phyloP scores from a whole-genome alignment of 345 rosid species.

The Sonneratia alba region DNA sequence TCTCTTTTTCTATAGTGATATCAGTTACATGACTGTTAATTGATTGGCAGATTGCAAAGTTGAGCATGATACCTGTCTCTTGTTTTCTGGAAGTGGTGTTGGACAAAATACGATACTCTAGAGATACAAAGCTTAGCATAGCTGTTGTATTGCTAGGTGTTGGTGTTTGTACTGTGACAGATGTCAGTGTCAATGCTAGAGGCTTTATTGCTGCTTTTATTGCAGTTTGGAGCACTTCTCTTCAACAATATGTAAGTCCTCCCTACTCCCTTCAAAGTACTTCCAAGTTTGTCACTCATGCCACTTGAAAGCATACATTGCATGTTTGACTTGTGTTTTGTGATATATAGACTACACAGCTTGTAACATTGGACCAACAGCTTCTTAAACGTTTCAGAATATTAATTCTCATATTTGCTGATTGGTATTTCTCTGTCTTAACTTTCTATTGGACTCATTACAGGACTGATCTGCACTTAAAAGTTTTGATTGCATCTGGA shows the following conservation, averaged over 20 bases:
- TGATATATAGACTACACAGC: too few relatives aligned
- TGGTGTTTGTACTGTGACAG: slow-evolving; percentile 91
- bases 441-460: background rate
- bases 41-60: slow-evolving; percentile 71
- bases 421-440: too few relatives aligned
- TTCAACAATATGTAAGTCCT: slow-evolving; percentile 79
- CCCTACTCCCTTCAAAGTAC: slow-evolving; percentile 4
- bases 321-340: background rate
- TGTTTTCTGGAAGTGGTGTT: slow-evolving; percentile 87
- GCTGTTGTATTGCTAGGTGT: slow-evolving; percentile 81
- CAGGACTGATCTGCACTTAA: too few relatives aligned
- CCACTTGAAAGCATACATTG: background rate
- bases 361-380: too few relatives aligned
- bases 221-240: slow-evolving; percentile 95
- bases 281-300: background rate
- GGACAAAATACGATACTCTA: slow-evolving; percentile 84
- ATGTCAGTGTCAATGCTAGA: slow-evolving; percentile 80
- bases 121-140: slow-evolving; percentile 94
- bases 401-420: too few relatives aligned
- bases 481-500: background rate
- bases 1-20: background rate
- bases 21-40: slow-evolving; percentile 11
- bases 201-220: slow-evolving; percentile 81
- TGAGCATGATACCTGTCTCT: slow-evolving; percentile 95
- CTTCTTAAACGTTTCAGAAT: too few relatives aligned